phyloP scores from a whole-genome alignment of 192 early-diverging fungal species.

The Coemansia sp. region DNA sequence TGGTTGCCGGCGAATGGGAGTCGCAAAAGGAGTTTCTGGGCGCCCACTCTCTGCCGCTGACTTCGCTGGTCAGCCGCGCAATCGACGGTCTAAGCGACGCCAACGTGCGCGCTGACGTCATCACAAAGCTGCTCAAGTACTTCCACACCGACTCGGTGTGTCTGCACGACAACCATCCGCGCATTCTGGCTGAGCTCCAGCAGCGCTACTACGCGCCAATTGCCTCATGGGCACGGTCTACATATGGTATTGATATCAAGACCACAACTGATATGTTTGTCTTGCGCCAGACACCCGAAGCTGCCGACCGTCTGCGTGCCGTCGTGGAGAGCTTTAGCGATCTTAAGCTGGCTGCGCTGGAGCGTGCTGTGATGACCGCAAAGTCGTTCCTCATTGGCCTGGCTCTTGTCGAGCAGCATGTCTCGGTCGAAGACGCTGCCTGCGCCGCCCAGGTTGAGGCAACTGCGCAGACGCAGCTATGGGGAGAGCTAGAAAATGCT shows the following conservation, averaged over 20 bases:
- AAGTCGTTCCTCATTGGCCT: conserved; percentile 92
- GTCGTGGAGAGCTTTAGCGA: conserved; percentile 61
- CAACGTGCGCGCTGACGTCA: conserved; percentile 63
- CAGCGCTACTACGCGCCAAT: conserved; percentile 76
- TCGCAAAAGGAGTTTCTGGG: conserved; percentile 76
- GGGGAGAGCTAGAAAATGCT: conserved; percentile 88
- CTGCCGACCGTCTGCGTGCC: conserved; percentile 58
- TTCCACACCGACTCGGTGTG: conserved; percentile 88
- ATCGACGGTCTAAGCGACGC: conserved; percentile 71
- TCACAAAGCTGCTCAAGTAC: conserved; percentile 76
- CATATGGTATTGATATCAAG: conserved; percentile 68
- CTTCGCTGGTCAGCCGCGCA: conserved; percentile 82
- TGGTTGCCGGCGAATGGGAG: conserved; percentile 95
- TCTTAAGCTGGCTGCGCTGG: conserved; percentile 84
- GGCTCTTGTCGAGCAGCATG: conserved; percentile 73
- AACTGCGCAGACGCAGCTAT: conserved; percentile 79
- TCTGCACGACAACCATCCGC: conserved; percentile 77
- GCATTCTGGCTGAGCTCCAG: conserved; percentile 78
- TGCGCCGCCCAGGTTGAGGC: conserved; percentile 82
- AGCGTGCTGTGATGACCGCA: conserved; percentile 76
- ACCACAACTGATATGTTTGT: conserved; percentile 72
- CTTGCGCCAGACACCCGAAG: conserved; percentile 63
- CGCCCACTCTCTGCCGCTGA: conserved; percentile 86
- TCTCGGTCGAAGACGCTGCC: conserved; percentile 76
- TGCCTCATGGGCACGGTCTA: conserved; percentile 67